Base-by-base conservation (phyloP, 1,284 basidiomycete species). In the Inonotus obliquus region DNA sequence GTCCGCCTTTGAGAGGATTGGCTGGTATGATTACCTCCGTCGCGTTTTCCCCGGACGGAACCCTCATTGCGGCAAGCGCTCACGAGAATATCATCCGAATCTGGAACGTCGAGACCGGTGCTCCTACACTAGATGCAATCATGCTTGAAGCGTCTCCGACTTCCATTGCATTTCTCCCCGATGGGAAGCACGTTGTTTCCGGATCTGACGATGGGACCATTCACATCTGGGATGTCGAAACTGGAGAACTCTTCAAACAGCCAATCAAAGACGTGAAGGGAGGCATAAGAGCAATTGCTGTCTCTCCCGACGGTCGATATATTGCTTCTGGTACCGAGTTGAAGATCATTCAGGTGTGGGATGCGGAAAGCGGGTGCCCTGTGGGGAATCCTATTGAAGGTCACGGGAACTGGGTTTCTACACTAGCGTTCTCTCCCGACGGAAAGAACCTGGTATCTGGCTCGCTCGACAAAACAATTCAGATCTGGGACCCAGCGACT, bases 111-210 rank as follows among this genome's bases (percentile, higher is more conserved):
- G 53, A 44, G 19, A 57, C 58, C 7, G 17, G 52, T 14, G 11
- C n/a, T 4, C 51, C 52, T 4, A n/a, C n/a, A 11, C 41, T 44
- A 2, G 61, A 65, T 23, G 47, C 61, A 57, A 65, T 52, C 37
- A 27, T 4, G 27, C 44, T 51, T 32, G 51, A 35, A 9, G 27
- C 27, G 25, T 29, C 29, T n/a, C 17, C 27, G 32, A 52, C 27
- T 59, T 56, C 41, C 19, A 19, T 55, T 9, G 52, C 59, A 9
- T 56, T 55, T 23, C 68, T 67, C 2, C 61, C 62, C 3, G 66
- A 71, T 53, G 69, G 69, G 2, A 54, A 35, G 27, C 51, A 54
- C 4, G 59, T 69, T 21, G 64, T 68, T 1, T 68, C 69, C 5
- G 65, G 63, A 7, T 65, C 64, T 0, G 7, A 32, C 0, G 67